phyloP scores from a whole-genome alignment of 176 grass and related monocot species.

The Musa beccarii region DNA sequence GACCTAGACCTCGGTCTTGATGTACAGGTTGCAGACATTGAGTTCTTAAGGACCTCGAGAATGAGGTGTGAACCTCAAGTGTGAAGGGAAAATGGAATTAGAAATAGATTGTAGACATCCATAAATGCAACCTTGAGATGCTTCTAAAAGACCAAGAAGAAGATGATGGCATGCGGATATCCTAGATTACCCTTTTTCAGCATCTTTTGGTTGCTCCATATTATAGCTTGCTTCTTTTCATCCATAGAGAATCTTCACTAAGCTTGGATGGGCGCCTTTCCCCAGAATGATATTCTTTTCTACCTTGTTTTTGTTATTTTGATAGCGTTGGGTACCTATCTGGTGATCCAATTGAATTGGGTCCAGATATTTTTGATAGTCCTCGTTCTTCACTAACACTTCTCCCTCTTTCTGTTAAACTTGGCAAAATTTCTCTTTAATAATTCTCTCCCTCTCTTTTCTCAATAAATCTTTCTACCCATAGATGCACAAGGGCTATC shows the following conservation, averaged over 20 bases:
- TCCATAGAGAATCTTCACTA: slow-evolving; percentile 15
- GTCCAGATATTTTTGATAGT: slow-evolving; percentile 20
- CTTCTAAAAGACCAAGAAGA: slow-evolving; percentile 29
- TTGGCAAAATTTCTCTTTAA: background rate
- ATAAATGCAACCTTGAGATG: slow-evolving; percentile 4
- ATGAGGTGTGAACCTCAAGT: slow-evolving; percentile 20
- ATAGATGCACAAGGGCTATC: slow-evolving; percentile 16
- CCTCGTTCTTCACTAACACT: slow-evolving; percentile 23
- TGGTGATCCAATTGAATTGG: slow-evolving; percentile 14
- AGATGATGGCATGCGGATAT: slow-evolving; percentile 21
- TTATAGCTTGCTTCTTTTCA: slow-evolving; percentile 24
- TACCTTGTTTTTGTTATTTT: slow-evolving; percentile 15
- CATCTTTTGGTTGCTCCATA: background rate
- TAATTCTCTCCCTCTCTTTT: slow-evolving; percentile 16
- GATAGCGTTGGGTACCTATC: slow-evolving; percentile 26
- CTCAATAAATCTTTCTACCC: slow-evolving; percentile 11
- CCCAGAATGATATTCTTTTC: slow-evolving; percentile 24
- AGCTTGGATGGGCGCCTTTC: background rate
- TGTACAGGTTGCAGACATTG: slow-evolving; percentile 1
- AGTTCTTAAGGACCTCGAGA: background rate
- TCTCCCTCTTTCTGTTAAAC: slow-evolving; percentile 25
- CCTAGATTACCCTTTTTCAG: slow-evolving; percentile 1
- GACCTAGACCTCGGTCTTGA: slow-evolving; percentile 11
- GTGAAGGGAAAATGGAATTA: slow-evolving; percentile 9
- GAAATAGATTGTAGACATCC: slow-evolving; percentile 2